Evolutionary conservation across 1,139 yeast species (phyloP), one percentile per base, ranked within the genome.

Genomic region (Candida sojae): DNA sequence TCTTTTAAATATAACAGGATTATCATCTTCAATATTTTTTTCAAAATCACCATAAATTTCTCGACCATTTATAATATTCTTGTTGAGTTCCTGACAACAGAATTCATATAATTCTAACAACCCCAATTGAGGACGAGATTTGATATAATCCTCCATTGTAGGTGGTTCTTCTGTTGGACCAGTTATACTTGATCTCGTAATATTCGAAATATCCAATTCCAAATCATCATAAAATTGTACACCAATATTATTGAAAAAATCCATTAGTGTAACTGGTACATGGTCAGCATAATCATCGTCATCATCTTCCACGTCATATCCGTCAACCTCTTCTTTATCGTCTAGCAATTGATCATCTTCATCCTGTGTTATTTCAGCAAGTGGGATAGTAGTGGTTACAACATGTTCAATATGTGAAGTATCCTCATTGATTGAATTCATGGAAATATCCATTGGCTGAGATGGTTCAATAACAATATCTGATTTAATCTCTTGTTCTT

Each of bases 161-260:
- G 38, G 26, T 5, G 38, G 26, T 2, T 52, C 53, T 23, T 61
- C 60, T 6, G 53, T 48, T 6, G 32, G 11, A n/a, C 52, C 51
- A 1, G 60, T 55, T 1, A 66, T 56, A 41, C 70, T 66, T 30
- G 61, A 48, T 39, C 69, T 54, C n/a, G 55, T 61, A 28, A 54
- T 62, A 40, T 59, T 57, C 48, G 59, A 65, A 43, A 56, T 63
- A 57, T 65, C 75, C 26, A 77, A 67, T 39, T 76, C 77, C 48
- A 77, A 64, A 52, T 79, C 83, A 54, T 81, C 82, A 53, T 74
- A 78, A 54, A 82, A 82, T 41, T 74, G 73, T 12, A 82, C 71
- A 0, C 78, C 77, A 8, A 80, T 66, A 48, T 78, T 81, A 6
- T 61, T 61, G 54, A 83, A 62, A 48, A 83, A 82, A 21, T 70